Conservation (phyloP, 768 basidiomycete genomes). For the Lactifluus volemus region DNA sequence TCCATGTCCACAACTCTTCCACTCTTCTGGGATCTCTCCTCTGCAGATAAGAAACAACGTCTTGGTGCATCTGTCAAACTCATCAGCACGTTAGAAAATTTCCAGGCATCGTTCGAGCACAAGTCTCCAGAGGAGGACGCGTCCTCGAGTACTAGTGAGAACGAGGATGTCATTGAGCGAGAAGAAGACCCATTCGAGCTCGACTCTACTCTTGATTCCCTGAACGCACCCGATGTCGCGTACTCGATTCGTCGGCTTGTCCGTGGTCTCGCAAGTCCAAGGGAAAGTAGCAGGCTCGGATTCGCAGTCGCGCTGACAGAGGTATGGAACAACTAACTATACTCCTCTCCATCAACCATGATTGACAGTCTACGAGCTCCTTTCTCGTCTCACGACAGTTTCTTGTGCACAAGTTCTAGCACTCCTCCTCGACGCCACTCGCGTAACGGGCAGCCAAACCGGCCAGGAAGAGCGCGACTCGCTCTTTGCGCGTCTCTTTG, state of each 20-base stretch:
- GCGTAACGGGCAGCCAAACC: constrained; percentile 66
- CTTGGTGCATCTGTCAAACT: constrained; percentile 83
- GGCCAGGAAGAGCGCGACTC: constrained; percentile 91
- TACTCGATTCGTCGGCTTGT: constrained; percentile 86
- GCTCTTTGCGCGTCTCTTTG: constrained; percentile 88
- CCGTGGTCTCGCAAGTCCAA: constrained; percentile 81
- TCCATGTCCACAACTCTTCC: constrained; percentile 81
- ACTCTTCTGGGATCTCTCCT: constrained; percentile 91
- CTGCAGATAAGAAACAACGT: constrained; percentile 67
- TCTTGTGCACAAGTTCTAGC: constrained; percentile 68
- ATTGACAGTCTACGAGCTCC: constrained; percentile 40
- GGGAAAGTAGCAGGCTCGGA: constrained; percentile 89
- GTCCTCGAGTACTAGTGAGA: constrained; percentile 27
- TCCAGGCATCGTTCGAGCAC: constrained; percentile 60
- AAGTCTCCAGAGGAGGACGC: constrained; percentile 25
- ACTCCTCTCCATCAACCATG: background rate
- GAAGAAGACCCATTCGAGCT: constrained; percentile 22
- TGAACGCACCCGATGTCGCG: constrained; percentile 85
- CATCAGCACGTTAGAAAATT: constrained; percentile 70
- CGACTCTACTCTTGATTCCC: constrained; percentile 45
- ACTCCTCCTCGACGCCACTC: constrained; percentile 65
- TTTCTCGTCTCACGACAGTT: constrained; percentile 70
- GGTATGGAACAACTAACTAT: constrained; percentile 37
- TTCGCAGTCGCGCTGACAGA: constrained; percentile 96
- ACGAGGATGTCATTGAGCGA: constrained; percentile 19